Conservation (phyloP, 2,329 filamentous ascomycete genomes). For the Escovopsis sp. region DNA sequence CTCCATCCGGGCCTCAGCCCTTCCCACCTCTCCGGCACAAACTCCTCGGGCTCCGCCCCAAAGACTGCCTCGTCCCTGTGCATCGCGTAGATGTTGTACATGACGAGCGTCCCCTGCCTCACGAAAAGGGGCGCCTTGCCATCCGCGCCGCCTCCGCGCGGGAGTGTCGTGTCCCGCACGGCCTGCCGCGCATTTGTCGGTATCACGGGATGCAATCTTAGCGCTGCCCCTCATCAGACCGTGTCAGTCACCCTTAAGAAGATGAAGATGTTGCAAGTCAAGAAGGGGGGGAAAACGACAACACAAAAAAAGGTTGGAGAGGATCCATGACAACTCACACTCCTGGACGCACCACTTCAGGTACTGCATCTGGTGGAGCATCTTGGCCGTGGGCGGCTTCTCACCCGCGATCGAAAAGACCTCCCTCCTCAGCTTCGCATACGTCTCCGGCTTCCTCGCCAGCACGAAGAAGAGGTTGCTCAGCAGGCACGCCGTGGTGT, state of each 20-base stretch:
- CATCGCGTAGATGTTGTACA: conserved; percentile 28
- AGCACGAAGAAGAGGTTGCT: conserved; percentile 29
- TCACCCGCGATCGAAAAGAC: conserved; percentile 18
- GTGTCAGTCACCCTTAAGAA: too few species aligned
- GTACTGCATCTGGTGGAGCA: conserved; percentile 38
- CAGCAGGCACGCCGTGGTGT: conserved; percentile 31
- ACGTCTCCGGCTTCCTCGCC: conserved; percentile 25
- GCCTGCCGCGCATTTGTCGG: conserved; percentile 29
- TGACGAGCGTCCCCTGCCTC: conserved; percentile 28
- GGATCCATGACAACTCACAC: conserved; percentile 22
- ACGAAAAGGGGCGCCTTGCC: conserved; percentile 34
- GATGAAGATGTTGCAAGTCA: not conserved
- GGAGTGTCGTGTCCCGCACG: conserved; percentile 30
- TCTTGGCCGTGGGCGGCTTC: conserved; percentile 28
- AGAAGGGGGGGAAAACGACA: not conserved
- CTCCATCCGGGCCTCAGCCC: conserved; percentile 24
- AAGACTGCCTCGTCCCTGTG: conserved; percentile 23
- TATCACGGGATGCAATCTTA: conserved; percentile 36
- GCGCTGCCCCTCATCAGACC: too few species aligned
- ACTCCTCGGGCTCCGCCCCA: conserved; percentile 22
- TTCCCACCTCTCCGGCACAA: conserved; percentile 28
- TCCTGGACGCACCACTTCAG: conserved; percentile 43
- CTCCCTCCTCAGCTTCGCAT: conserved; percentile 29
- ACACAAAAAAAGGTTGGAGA: too few species aligned
- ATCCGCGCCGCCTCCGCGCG: conserved; percentile 35